Base-by-base conservation (phyloP, 768 basidiomycete genomes). In the Boletus tylopilopsis region DNA sequence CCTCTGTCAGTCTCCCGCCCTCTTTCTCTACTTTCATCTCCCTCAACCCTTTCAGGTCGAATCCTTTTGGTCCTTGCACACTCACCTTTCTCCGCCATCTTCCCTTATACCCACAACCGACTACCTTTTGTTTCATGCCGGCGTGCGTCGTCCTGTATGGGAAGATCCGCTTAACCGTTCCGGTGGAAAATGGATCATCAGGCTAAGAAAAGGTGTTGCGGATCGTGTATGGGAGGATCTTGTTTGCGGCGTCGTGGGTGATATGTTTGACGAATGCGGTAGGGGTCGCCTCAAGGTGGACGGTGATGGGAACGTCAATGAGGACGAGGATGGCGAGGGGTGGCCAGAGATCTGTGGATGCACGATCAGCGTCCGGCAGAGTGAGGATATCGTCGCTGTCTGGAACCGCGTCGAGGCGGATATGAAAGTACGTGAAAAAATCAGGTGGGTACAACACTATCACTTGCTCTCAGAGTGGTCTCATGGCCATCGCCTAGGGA, bases 141-240 rank as follows among this genome's bases (percentile, higher is more conserved):
- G 84, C 34, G 76, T 98, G 49, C 84, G 86, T 21, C 79, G 91
- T 36, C 94, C 95, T 1, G 87, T 95, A 3, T 98, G 95, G 95
- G 95, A 98, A 66, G 94, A 96, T 68, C 87, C 92, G 13, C 73
- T 92, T 48, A 96, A 96, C 66, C 67, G 83, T 42, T 66, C 81
- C 15, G 94, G 94, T 23, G 94, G 94, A 4, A 95, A 94, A 69
- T 98, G 94, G 89, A 95, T 95, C 43, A 79, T 98, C 50, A 87
- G 95, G 45, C 77, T 98, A 41, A 81, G 84, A 58, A 96, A 98
- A 64, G 92, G 92, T 37, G 78, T 94, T 30, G 83, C 90, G 5
- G 93, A 95, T 70, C 83, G 90, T 24, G 71, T 94, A 43, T 95
- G 92, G 92, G 92, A 95, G 70, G 86, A 90, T 59, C 78, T 92